Evolutionary conservation across 345 rosid species (phyloP), one percentile per base, ranked within the genome.

Genomic region (Arabidopsis arenosa): DNA sequence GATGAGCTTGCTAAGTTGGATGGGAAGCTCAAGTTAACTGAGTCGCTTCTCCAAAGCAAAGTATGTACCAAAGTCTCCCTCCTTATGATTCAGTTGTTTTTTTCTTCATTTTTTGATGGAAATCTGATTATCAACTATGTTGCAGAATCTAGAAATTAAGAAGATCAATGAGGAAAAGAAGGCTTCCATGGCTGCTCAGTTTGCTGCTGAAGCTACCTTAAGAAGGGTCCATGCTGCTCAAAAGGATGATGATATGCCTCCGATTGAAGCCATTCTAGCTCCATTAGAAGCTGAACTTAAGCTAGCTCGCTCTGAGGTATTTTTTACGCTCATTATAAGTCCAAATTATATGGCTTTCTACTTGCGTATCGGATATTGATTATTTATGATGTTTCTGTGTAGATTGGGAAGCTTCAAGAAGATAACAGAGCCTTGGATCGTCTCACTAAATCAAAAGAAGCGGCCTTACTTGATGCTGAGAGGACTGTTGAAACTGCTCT

Each of bases 241-340:
- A 69, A 94, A 94, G 85, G 98, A 94, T 84, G 98, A 94, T 72
- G 98, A 94, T 73, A 94, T 94, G 98, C 97, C 98, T 78, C 98
- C 98, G 4, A 92, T 94, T 62, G 98, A 94, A 84, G 98, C 98
- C 51, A 94, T 94, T 83, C 97, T 94, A 4, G 98, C 98, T 4
- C 98, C 98, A 28, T 77, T 94, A 81, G 98, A 94, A 81, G 98
- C 98, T 64, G 98, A 94, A 81, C 92, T 94, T 66, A 94, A 92
- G 85, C 91, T 92, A 79, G 89, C 98, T 2, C 91, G 97, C 44
- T 97, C 86, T 63, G 98, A 94, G 96, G 98, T 90, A 33, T 49
- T 18, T 63, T 68, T 17, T 8, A 28, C 21, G 26, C 53, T 10
- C 58, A 0, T 2, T 58, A 36, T 1, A 30, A 13, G 45, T 63